Base-by-base conservation (phyloP, 495 filamentous ascomycete species). In the Neurospora intermedia region DNA sequence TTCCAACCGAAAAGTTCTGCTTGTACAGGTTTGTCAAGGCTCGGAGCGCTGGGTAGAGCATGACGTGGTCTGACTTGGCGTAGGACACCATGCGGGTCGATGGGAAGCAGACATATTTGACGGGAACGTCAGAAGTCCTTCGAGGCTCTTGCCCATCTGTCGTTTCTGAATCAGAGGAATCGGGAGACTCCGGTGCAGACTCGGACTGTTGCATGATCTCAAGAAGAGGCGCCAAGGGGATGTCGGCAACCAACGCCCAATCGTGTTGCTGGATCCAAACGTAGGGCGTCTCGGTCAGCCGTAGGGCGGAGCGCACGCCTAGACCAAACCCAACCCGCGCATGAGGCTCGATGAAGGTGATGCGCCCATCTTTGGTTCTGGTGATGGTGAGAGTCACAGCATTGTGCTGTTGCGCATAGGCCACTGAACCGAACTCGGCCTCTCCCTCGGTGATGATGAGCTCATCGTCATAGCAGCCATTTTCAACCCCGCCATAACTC, bases 231-330 rank as follows among this genome's bases (percentile, higher is more conserved):
- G 71, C 69, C 1, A 86, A 59, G 3, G 81, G 82, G 43, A 86
- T 82, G 66, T 84, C 76, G 6, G 79, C 76, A 39, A 81, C 77
- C 0, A 86, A 74, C 27, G 80, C 72, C 84, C 84, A 86, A 75
- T 86, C 84, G 73, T 86, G 84, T 78, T 86, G 84, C 74, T 86
- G 84, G 2, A 86, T 78, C 84, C 84, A 86, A 48, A 84, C 83
- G 62, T 84, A 86, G 10, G 83, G 82, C 23, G 83, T 86, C 70
- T 72, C 66, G 27, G 79, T 77, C 45, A 83, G 71, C 7, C 84
- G 77, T 66, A 86, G 74, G 9, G 83, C 83, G 0, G 81, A 82
- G 45, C 84, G 81, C 69, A 86, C 80, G 27, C 81, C 84, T 27
- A 86, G 77, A 0, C 83, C 83, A 35, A 86, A 86, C 2, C 84